Evolutionary conservation across 306 rosid species (phyloP).

Genomic region (Sophora flavescens): DNA sequence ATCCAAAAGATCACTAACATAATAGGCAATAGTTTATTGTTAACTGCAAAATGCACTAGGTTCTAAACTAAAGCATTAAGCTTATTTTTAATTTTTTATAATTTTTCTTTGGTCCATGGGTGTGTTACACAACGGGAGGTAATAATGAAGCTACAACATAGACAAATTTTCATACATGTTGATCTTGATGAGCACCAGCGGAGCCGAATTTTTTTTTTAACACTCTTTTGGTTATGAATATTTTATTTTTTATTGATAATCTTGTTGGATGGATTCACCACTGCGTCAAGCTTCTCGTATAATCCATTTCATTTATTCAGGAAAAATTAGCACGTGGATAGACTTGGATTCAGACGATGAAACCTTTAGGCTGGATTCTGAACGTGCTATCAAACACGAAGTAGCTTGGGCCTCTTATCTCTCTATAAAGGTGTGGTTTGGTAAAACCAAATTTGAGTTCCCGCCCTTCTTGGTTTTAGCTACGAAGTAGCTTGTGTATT

Average conservation of each 20-base stretch:
- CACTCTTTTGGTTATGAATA: background rate
- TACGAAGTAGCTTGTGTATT: background rate
- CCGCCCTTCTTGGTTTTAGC: background rate
- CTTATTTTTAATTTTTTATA: background rate
- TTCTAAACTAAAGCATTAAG: no score
- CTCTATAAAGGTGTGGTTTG: constrained; percentile 67
- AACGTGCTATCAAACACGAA: constrained; percentile 71
- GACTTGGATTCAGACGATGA: constrained; percentile 80
- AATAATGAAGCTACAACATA: background rate
- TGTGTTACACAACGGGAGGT: no score
- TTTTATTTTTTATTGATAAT: background rate
- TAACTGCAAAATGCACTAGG: no score
- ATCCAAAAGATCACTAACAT: no score
- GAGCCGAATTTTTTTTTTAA: background rate
- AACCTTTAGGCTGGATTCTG: constrained; percentile 61
- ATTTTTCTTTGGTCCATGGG: no score
- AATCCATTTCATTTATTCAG: constrained; percentile 47
- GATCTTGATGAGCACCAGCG: background rate
- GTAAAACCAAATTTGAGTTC: constrained; percentile 4
- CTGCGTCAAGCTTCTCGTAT: constrained; percentile 21
- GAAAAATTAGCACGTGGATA: constrained; percentile 78
- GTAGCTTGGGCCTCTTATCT: constrained; percentile 87
- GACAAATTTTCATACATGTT: background rate
- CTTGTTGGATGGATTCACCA: background rate
- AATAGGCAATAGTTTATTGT: no score